Conservation (phyloP, 106 monocot species). For the Allium fistulosum region DNA sequence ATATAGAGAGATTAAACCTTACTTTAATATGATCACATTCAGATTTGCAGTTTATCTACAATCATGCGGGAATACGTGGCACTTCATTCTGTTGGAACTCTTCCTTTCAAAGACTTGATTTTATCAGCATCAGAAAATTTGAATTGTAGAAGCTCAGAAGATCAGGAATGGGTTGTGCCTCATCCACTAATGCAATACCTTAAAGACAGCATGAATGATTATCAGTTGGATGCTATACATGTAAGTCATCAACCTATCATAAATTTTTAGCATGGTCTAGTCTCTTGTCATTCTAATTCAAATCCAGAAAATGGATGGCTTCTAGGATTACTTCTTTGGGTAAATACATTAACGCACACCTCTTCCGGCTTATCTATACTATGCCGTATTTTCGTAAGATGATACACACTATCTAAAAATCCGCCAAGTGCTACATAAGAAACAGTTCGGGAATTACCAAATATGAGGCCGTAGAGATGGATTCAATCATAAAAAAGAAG, state of each 20-base stretch:
- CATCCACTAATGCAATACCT: conserved; percentile 82
- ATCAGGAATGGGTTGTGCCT: conserved; percentile 69
- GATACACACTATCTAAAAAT: neutral
- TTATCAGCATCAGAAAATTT: conserved; percentile 59
- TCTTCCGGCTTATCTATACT: too few relatives aligned
- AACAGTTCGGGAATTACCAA: too few relatives aligned
- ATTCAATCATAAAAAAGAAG: too few relatives aligned
- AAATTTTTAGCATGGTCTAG: too few relatives aligned
- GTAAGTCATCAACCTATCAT: conserved; percentile 27
- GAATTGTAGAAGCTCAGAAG: conserved; percentile 25
- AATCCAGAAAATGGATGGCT: too few relatives aligned
- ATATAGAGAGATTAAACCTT: too few relatives aligned
- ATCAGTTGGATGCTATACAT: conserved; percentile 78
- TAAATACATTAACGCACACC: too few relatives aligned
- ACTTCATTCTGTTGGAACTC: conserved; percentile 62
- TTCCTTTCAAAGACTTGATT: conserved; percentile 92
- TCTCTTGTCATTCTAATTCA: too few relatives aligned
- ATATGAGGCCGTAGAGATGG: too few relatives aligned
- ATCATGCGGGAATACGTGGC: conserved; percentile 87
- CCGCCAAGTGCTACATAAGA: neutral
- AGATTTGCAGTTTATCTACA: conserved; percentile 96
- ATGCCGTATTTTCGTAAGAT: neutral
- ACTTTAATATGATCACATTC: neutral
- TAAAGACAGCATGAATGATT: conserved; percentile 70
- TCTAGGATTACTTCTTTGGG: too few relatives aligned